Percentiles rank a stretch among this genome's conserved stretches.
These are phyloP conservation scores for Pyrenochaeta sp. DNA, from an alignment of 2,329 filamentous ascomycete genomes.

Conservation along the genomic window DNA sequence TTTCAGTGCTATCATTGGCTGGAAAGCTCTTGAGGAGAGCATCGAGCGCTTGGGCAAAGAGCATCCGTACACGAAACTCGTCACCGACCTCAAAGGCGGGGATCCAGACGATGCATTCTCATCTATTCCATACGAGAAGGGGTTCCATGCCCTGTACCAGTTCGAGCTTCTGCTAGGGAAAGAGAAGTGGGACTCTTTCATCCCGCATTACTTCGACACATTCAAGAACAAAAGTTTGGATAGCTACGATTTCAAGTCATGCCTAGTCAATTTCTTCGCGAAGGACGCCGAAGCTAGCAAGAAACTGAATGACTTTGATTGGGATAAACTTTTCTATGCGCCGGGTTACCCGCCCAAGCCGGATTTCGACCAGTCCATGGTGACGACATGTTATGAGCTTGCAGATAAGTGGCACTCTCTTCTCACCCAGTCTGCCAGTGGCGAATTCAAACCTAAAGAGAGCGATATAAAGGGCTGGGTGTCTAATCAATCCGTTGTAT, in stretches of 20 bases:
- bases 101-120: slow-evolving; percentile 97
- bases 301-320: slow-evolving; percentile 79
- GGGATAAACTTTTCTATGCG: slow-evolving; percentile 89
- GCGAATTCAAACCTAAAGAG: slow-evolving; percentile 66
- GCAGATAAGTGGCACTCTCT: slow-evolving; percentile 80
- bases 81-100: slow-evolving; percentile 85
- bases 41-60: slow-evolving; percentile 80
- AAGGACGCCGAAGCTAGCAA: slow-evolving; percentile 68
- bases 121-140: slow-evolving; percentile 93
- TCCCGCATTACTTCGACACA: slow-evolving; percentile 89
- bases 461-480: slow-evolving; percentile 78
- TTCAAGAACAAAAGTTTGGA: slow-evolving; percentile 89
- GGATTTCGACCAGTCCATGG: slow-evolving; percentile 86
- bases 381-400: slow-evolving; percentile 83
- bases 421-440: slow-evolving; percentile 30
- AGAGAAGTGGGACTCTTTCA: slow-evolving; percentile 92
- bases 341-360: slow-evolving; percentile 91
- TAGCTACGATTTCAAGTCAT: slow-evolving; percentile 92
- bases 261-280: slow-evolving; percentile 84
- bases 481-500: slow-evolving; percentile 90
- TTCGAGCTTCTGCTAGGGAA: slow-evolving; percentile 86
- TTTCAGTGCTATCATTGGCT: slow-evolving; percentile 95
- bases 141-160: slow-evolving; percentile 91
- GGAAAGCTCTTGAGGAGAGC: slow-evolving; percentile 86
- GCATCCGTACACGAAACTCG: slow-evolving; percentile 92